phyloP scores from a whole-genome alignment of 768 basidiomycete species.

The Russula sp. region DNA sequence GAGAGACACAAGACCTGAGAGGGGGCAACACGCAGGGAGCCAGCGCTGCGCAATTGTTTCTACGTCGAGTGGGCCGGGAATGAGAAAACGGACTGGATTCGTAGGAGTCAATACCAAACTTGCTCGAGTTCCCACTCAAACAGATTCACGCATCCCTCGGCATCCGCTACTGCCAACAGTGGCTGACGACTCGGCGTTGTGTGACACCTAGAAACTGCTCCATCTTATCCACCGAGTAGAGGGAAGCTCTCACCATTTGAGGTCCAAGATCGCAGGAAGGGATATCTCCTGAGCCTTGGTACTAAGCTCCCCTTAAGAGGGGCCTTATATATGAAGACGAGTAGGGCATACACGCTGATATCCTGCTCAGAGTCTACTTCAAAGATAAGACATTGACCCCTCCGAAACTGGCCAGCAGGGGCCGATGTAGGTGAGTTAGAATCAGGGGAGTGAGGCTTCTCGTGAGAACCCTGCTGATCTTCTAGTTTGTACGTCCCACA shows the following conservation, averaged over 20 bases:
- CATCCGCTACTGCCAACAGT: slow-evolving; percentile 71
- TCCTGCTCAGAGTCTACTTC: slow-evolving; percentile 33
- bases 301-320: slow-evolving; percentile 25
- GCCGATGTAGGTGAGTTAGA: not conserved
- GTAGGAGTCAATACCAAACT: slow-evolving; percentile 32
- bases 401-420: slow-evolving; percentile 37
- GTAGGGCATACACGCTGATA: slow-evolving; percentile 33
- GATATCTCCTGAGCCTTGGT: slow-evolving; percentile 60
- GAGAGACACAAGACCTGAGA: slow-evolving; percentile 75
- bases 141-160: slow-evolving; percentile 72
- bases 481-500: slow-evolving; percentile 91
- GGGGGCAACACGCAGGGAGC: slow-evolving; percentile 43
- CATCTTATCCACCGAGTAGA: not conserved
- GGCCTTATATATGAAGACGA: not conserved
- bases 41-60: slow-evolving; percentile 34
- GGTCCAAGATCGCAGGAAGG: slow-evolving; percentile 80
- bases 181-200: slow-evolving; percentile 37
- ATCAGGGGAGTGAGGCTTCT: not conserved
- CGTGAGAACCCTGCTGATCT: slow-evolving; percentile 26
- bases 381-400: slow-evolving; percentile 72
- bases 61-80: not conserved
- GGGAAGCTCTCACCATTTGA: slow-evolving; percentile 71
- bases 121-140: slow-evolving; percentile 48
- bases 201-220: slow-evolving; percentile 49
- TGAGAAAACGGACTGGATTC: not conserved